Evolutionary conservation across 2,329 filamentous ascomycete species (phyloP), one percentile per base, ranked within the genome.

Genomic region (Cytospora chrysosperma): DNA sequence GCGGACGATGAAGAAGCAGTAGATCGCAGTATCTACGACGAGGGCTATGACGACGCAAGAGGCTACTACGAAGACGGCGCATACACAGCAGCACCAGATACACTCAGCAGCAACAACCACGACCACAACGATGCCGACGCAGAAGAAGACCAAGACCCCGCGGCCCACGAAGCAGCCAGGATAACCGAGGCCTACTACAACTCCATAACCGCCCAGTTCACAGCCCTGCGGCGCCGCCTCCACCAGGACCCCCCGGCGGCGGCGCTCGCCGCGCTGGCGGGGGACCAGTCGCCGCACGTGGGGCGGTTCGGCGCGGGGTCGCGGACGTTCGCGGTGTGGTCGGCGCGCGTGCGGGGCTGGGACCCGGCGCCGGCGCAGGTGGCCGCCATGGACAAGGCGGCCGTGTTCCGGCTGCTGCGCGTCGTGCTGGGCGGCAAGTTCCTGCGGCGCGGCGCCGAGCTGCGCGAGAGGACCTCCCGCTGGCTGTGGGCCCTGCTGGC

Each of bases 401-500:
- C 84, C 52, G 82, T 90, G 3, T 77, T 94, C 56, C 82, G 84
- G 40, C 80, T 94, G 34, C 73, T 97, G 47, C 82, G 85, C 28
- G 79, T 93, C 59, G 77, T 91, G n/a, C 78, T 89, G 30, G 81
- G 82, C 21, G 85, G 86, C 59, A 86, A 85, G 65, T 85, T 90
- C 58, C 82, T 89, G 59, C 83, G 82, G 53, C 83, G 82, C 56
- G 84, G 83, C n/a, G 76, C 80, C 26, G 81, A 82, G 32, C 78
- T 92, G 32, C 80, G 85, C 28, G 83, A 85, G 69, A 84, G 88
- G 55, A 87, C 91, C 5, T 93, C 92, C 65, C 83, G 87, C 19
- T 98, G 94, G 94, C 79, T 91, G 4, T 97, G 93, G 93, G 88
- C 89, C 0, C 75, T 97, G 63, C 79, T 97, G 52, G 92, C 90